Evolutionary conservation across 768 basidiomycete genomes (phyloP), one percentile per base, ranked within the genome.

Genomic region (Suillus lakei): DNA sequence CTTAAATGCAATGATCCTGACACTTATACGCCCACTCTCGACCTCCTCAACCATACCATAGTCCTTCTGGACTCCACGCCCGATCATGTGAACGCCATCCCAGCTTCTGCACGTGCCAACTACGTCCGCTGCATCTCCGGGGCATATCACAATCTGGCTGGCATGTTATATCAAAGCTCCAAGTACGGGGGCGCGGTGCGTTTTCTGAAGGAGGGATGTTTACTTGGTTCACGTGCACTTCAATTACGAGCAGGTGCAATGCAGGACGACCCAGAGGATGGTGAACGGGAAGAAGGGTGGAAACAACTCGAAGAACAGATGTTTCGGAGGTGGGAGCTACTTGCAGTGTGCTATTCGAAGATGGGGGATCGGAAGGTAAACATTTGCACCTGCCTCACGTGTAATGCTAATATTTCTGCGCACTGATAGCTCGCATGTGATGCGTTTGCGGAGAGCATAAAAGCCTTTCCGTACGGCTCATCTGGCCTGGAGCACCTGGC

Each of bases 331-430:
- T 96, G 90, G 85, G 94, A 98, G 77, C 74, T 97, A 36, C 79
- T 96, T 30, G 95, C 86, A 0, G 86, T 91, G 5, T 95, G 93
- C 73, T 88, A 87, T 71, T 83, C 85, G 34, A 95, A 92, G 75
- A 88, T 88, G 32, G 91, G 90, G 0, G 91, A 97, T 68, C 83
- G 90, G 26, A 86, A 85, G 84, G 95, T 93, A 53, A 36, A 82
- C 60, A 18, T 32, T 41, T 66, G 15, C 32, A 60, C 60, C 51
- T 62, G 65, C 60, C 65, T 38, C 54, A 58, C 53, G 15, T 62
- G 3, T 26, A 41, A 41, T 26, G 58, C 58, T 59, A 41, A 59
- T n/a, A n/a, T 41, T 12, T 34, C 21, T 60, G 46, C 23, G 38
- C 21, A 15, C 21, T 32, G 54, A 16, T 66, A 93, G 91, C 81